Percentiles rank a stretch among this genome's conserved stretches.
Evolutionary conservation across 495 filamentous ascomycete species (phyloP).

Genomic region (Podospora sp.): DNA sequence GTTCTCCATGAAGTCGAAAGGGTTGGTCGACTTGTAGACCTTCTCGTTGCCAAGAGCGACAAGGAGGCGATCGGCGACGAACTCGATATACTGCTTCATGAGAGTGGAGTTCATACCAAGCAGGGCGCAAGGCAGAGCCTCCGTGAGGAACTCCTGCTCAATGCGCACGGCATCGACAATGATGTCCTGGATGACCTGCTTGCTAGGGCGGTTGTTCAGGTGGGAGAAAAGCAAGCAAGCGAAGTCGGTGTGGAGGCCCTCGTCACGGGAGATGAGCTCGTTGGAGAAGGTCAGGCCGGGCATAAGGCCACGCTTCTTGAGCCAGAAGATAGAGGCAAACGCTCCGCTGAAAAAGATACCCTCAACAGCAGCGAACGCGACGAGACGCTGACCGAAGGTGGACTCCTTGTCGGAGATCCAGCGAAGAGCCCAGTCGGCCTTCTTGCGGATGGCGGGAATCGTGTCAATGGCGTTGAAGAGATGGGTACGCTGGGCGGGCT

Average conservation of each 20-base stretch:
- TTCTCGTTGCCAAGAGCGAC: slow-evolving; percentile 91
- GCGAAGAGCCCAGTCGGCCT: slow-evolving; percentile 94
- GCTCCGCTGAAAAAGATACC: slow-evolving; percentile 99
- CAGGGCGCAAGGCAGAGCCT: slow-evolving; percentile 86
- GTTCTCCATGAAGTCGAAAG: slow-evolving; percentile 99
- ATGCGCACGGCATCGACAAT: slow-evolving; percentile 93
- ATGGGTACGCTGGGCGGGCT: slow-evolving; percentile 91
- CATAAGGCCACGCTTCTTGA: slow-evolving; percentile 99
- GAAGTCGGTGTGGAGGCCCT: slow-evolving; percentile 99
- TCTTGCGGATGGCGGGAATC: slow-evolving; percentile 91
- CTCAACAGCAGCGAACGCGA: slow-evolving; percentile 97
- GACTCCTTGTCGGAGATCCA: slow-evolving; percentile 94
- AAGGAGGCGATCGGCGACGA: slow-evolving; percentile 93
- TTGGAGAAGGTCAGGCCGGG: slow-evolving; percentile 98
- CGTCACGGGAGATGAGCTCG: slow-evolving; percentile 98
- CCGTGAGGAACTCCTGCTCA: slow-evolving; percentile 97
- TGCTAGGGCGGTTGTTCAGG: slow-evolving; percentile 84
- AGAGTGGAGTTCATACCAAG: slow-evolving; percentile 96
- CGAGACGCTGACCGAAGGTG: slow-evolving; percentile 91
- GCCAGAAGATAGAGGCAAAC: slow-evolving; percentile 99
- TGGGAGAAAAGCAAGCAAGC: slow-evolving; percentile 96
- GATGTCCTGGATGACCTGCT: slow-evolving; percentile 78
- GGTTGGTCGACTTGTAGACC: slow-evolving; percentile 88
- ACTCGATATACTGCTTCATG: slow-evolving; percentile 99
- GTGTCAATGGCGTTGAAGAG: slow-evolving; percentile 99